Conservation (phyloP, 129 eudicot species). For the Helianthus tuberosus region DNA sequence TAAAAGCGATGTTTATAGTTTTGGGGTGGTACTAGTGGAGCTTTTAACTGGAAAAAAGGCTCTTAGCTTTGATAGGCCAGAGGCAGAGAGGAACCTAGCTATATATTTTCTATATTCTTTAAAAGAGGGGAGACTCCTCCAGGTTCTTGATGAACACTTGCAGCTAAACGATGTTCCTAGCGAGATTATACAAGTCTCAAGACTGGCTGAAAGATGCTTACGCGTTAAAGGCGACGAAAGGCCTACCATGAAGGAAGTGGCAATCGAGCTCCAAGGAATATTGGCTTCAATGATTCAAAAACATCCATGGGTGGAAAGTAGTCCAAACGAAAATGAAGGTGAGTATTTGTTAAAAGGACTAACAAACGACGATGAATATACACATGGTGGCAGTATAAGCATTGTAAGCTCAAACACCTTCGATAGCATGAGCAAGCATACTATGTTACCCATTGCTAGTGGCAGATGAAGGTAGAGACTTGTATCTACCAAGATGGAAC, state of each 20-base stretch:
- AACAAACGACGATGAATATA: neutral
- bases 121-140: constrained; percentile 22
- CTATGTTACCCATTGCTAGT: constrained; percentile 23
- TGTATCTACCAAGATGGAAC: no score
- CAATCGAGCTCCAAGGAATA: constrained; percentile 38
- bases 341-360: no score
- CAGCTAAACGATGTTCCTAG: constrained; percentile 20
- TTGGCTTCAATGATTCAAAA: neutral
- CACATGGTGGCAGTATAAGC: neutral
- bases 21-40: constrained; percentile 51
- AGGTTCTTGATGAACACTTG: constrained; percentile 31
- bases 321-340: no score
- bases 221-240: constrained; percentile 38
- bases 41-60: constrained; percentile 40
- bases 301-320: no score
- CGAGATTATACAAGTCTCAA: constrained; percentile 26
- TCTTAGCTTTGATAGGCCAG: constrained; percentile 43
- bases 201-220: constrained; percentile 35
- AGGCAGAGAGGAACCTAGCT: constrained; percentile 40
- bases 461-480: constrained; percentile 22
- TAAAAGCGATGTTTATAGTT: constrained; percentile 57
- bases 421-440: constrained; percentile 27
- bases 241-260: constrained; percentile 47
- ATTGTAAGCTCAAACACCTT: constrained; percentile 13
- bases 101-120: constrained; percentile 32